A percentile compares a stretch with the other conserved stretches of the same genome.
Conservation (phyloP, 2,329 filamentous ascomycete genomes). For the Aspergillus thermomutatus region DNA sequence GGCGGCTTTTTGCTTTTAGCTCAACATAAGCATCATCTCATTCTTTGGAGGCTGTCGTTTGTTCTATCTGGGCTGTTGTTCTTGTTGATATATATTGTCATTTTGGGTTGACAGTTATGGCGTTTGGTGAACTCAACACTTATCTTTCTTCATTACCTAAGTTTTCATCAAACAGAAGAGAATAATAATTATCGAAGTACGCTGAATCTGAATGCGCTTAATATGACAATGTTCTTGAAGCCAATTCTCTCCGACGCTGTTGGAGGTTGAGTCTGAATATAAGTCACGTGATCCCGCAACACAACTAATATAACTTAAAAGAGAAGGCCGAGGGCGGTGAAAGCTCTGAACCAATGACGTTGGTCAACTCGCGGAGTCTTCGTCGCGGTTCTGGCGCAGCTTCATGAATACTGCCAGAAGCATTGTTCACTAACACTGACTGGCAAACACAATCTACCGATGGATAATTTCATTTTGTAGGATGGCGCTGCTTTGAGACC, state of each 20-base stretch:
- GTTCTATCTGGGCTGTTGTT: neutral
- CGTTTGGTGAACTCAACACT: neutral
- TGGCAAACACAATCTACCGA: neutral
- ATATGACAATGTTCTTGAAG: neutral
- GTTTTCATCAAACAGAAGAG: neutral
- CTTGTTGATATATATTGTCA: neutral
- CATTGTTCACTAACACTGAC: neutral
- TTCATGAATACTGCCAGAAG: neutral
- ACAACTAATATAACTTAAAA: slow-evolving; percentile 7
- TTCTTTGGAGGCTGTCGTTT: neutral
- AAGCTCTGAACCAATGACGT: slow-evolving; percentile 1
- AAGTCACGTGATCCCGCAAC: neutral
- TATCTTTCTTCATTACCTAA: neutral
- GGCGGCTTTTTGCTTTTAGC: neutral
- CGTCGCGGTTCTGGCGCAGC: neutral
- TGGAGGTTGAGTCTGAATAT: neutral
- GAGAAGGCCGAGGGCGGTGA: slow-evolving; percentile 8
- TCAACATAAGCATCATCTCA: neutral
- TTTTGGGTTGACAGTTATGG: neutral
- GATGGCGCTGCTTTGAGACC: neutral
- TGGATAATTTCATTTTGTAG: neutral
- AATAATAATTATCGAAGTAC: neutral
- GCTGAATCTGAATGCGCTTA: neutral
- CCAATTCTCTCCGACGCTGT: neutral
- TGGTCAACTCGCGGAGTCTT: neutral